Conservation (phyloP, 1,284 basidiomycete genomes). For the Ganoderma multipileum region DNA sequence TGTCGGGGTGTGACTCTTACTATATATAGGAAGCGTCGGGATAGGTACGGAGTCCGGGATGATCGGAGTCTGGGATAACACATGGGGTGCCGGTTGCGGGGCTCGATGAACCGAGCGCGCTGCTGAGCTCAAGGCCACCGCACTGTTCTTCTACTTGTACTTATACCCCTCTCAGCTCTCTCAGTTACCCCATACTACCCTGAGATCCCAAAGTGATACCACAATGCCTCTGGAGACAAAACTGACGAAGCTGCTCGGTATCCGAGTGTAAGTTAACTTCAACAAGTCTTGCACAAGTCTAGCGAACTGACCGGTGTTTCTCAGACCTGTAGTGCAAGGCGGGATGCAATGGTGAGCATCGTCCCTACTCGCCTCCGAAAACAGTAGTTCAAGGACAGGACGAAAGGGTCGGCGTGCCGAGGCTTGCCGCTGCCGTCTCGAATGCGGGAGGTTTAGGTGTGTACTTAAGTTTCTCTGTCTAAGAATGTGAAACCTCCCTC, state of each 20-base stretch:
- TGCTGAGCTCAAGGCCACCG: background rate
- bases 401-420: conserved; percentile 77
- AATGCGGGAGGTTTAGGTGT: conserved; percentile 86
- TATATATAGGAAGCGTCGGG: background rate
- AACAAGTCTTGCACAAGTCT: background rate
- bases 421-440: conserved; percentile 81
- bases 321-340: conserved; percentile 78
- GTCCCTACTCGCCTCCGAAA: conserved; percentile 7
- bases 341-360: conserved; percentile 84
- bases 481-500: background rate
- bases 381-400: background rate
- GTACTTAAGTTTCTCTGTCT: background rate
- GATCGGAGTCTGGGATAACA: conserved; percentile 6
- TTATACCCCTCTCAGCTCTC: background rate
- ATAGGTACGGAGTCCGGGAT: background rate
- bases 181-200: background rate
- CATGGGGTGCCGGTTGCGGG: conserved; percentile 6
- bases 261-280: conserved; percentile 54
- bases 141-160: background rate
- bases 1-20: background rate
- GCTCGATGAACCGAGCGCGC: background rate
- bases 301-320: background rate
- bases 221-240: conserved; percentile 43
- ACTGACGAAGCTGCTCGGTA: conserved; percentile 59
- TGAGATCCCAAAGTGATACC: background rate